phyloP scores from a whole-genome alignment of 78 protist genomes.

The Polysphondylium violaceum region DNA sequence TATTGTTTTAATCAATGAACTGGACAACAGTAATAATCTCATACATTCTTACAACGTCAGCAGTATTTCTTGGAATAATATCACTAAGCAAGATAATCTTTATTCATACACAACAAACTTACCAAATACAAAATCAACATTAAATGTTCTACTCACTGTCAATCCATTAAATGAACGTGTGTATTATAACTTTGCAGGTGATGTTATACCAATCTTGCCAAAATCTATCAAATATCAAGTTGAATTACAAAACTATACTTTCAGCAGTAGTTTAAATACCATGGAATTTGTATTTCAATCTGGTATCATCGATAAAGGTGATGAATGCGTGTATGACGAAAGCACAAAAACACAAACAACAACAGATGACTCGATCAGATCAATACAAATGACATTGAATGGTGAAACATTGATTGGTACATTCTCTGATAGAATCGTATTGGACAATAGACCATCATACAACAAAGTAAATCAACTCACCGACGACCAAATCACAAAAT shows the following conservation, averaged over 20 bases:
- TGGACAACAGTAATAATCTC: too few relatives aligned
- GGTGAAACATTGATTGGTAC: slow-evolving; percentile 15
- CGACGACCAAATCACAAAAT: too few relatives aligned
- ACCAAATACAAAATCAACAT: too few relatives aligned
- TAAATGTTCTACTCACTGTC: too few relatives aligned
- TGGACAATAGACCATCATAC: slow-evolving; percentile 42
- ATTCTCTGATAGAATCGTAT: slow-evolving; percentile 24
- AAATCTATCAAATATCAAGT: slow-evolving; percentile 41
- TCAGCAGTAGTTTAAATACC: neutral
- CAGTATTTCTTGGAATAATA: too few relatives aligned
- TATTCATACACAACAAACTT: too few relatives aligned
- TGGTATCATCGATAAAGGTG: neutral
- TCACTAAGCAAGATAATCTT: too few relatives aligned
- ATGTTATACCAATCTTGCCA: neutral
- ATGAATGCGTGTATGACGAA: neutral
- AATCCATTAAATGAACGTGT: too few relatives aligned
- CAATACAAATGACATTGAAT: neutral
- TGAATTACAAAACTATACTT: slow-evolving; percentile 4
- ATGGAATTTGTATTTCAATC: slow-evolving; percentile 12
- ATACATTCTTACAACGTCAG: too few relatives aligned
- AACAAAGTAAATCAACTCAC: too few relatives aligned
- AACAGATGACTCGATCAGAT: slow-evolving; percentile 10
- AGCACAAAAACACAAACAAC: neutral
- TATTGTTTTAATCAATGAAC: too few relatives aligned
- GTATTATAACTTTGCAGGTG: slow-evolving; percentile 50